Evolutionary conservation across 805 yeast genomes (phyloP).

Genomic region (Wickerhamomyces mucosus): DNA sequence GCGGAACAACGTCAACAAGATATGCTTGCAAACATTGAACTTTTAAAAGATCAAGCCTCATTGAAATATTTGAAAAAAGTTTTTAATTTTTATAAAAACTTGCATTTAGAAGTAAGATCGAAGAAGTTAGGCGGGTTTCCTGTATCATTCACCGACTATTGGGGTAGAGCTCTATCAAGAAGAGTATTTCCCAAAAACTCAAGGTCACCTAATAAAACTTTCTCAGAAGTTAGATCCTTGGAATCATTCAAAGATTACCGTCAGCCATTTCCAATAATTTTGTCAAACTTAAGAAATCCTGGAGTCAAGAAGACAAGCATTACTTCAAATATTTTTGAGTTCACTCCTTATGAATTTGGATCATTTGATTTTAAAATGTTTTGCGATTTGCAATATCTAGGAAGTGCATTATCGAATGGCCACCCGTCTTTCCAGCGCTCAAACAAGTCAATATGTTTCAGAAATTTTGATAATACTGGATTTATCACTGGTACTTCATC

Average conservation of each 20-base stretch:
- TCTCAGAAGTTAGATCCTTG: slow-evolving; percentile 29
- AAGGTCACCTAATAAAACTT: slow-evolving; percentile 27
- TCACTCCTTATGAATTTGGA: slow-evolving; percentile 60
- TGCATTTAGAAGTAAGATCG: slow-evolving; percentile 44
- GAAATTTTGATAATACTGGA: slow-evolving; percentile 49
- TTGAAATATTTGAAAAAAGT: slow-evolving; percentile 23
- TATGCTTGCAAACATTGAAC: slow-evolving; percentile 14
- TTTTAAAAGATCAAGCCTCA: slow-evolving; percentile 13
- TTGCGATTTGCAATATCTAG: slow-evolving; percentile 41
- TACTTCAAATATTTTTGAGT: slow-evolving; percentile 42
- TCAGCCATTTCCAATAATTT: slow-evolving; percentile 43
- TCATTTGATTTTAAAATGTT: slow-evolving; percentile 54
- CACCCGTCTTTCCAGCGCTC: slow-evolving; percentile 21
- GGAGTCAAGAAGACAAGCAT: slow-evolving; percentile 21
- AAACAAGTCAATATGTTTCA: slow-evolving; percentile 30
- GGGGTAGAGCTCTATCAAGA: slow-evolving; percentile 55
- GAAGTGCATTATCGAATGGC: slow-evolving; percentile 39
- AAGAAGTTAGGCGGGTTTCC: slow-evolving; percentile 45
- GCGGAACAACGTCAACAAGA: slow-evolving; percentile 7
- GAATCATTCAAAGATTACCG: slow-evolving; percentile 26
- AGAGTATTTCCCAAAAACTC: slow-evolving; percentile 30
- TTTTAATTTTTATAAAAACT: slow-evolving; percentile 37
- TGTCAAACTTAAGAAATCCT: slow-evolving; percentile 31
- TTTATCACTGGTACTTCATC: slow-evolving; percentile 58
- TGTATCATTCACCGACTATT: slow-evolving; percentile 54